Percentiles rank a stretch among this genome's conserved stretches.
Conservation (phyloP, 805 yeast species). For the Yarrowia hollandica region DNA sequence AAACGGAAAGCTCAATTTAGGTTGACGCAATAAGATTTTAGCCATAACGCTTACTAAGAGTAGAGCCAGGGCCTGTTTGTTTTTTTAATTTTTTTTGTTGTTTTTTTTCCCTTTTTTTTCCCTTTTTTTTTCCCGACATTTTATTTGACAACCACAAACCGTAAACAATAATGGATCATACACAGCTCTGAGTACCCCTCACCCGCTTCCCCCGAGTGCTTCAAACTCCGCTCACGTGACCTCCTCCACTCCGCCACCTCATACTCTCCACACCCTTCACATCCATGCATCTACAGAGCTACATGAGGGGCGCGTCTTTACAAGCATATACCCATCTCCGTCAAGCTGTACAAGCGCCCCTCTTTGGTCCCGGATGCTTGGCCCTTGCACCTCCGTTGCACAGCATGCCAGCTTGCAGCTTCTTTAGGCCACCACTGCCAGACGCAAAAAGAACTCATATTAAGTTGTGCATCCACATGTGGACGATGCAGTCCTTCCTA, state of each 20-base stretch:
- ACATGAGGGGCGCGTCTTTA: background rate
- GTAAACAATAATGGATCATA: background rate
- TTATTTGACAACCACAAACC: background rate
- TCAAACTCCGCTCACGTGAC: constrained; percentile 6
- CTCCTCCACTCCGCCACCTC: constrained; percentile 4
- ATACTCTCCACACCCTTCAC: too few species aligned
- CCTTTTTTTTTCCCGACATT: background rate
- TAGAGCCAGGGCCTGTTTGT: constrained; percentile 8
- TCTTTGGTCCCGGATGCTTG: background rate
- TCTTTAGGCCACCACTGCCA: background rate
- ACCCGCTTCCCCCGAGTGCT: background rate
- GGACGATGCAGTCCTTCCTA: constrained; percentile 1
- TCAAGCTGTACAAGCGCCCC: background rate
- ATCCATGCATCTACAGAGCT: background rate
- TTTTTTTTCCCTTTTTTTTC: too few species aligned
- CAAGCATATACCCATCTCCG: background rate
- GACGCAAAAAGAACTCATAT: background rate
- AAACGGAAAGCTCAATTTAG: background rate
- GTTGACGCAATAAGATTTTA: constrained; percentile 1
- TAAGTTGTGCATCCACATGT: constrained; percentile 18
- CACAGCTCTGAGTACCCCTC: background rate
- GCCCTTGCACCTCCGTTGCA: constrained; percentile 3
- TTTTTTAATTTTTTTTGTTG: too few species aligned
- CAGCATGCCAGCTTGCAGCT: background rate
- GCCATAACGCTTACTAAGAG: constrained; percentile 20